Base-by-base conservation (phyloP, 1,284 basidiomycete species). In the Wolfiporia cocos region DNA sequence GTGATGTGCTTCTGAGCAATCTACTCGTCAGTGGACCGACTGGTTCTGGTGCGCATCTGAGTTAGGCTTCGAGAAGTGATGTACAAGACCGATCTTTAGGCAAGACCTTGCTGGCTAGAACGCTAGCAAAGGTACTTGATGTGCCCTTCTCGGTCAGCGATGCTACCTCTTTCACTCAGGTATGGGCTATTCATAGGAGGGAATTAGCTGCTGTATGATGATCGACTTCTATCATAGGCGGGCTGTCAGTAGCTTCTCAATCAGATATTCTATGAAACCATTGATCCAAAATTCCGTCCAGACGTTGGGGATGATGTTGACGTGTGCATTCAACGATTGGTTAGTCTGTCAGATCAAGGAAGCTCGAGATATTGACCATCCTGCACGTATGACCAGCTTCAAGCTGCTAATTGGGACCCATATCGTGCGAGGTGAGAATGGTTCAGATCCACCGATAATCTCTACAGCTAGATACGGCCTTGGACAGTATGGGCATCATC, bases 271-370 rank as follows among this genome's bases (percentile, higher is more conserved):
- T n/a, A 14, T 17, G 17, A 31, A 7, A 21, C 34, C 22, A 41
- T 34, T 33, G 17, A 42, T 18, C 4, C 28, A 23, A 24, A 11
- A 31, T 5, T 33, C 41, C 34, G 34, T 41, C 19, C 54, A 93
- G 90, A 95, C 64, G 89, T 96, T 30, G 92, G 92, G 50, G 93
- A 95, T 55, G 93, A 96, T 57, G 93, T 94, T 2, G 93, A 96
- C 49, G 86, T 85, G 69, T 85, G 87, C 37, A 79, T 96, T 24
- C 81, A 92, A 44, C 74, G 92, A 47, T 66, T 96, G 49, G 87
- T 85, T 52, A 57, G 70, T 56, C 15, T 34, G 36, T 17, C 1
- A n/a, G 11, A 4, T 19, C 21, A 24, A 39, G 31, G 24, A 15
- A 33, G 9, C 7, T 24, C 11, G 21, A 24, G 5, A 14, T 9